These are phyloP conservation scores for Scheffersomyces quercinus DNA, from an alignment of 1,139 yeast species.

Conservation along the genomic window DNA sequence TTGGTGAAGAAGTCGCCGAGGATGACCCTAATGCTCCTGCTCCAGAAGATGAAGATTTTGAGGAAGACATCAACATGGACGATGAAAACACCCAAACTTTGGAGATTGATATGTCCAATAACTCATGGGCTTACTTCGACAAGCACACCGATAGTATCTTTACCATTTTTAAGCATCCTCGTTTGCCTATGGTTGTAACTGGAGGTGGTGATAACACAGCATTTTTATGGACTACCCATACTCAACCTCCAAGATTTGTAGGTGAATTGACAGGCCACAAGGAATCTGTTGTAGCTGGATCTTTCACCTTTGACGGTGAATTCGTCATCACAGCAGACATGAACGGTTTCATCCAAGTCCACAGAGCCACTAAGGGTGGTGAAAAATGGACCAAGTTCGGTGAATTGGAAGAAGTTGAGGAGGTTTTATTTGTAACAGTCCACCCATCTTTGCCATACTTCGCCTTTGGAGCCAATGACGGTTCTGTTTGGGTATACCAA, in stretches of 20 bases:
- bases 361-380: constrained; percentile 70
- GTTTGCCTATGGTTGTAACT: constrained; percentile 70
- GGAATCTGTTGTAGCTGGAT: constrained; percentile 85
- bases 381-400: constrained; percentile 76
- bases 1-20: constrained; percentile 56
- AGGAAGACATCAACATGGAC: constrained; percentile 25
- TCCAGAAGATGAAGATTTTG: constrained; percentile 45
- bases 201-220: constrained; percentile 94
- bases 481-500: constrained; percentile 92
- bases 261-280: constrained; percentile 75
- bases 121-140: constrained; percentile 88
- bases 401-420: constrained; percentile 85
- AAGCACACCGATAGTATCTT: constrained; percentile 84
- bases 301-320: constrained; percentile 79
- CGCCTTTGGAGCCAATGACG: constrained; percentile 94
- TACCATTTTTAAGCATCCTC: constrained; percentile 76
- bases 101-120: constrained; percentile 75
- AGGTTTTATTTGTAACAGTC: constrained; percentile 64
- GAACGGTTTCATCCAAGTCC: constrained; percentile 83
- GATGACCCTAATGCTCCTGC: constrained; percentile 34
- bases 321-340: constrained; percentile 88
- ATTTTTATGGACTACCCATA: constrained; percentile 87
- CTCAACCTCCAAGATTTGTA: constrained; percentile 77
- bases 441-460: constrained; percentile 75
- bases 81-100: constrained; percentile 23